Percentiles rank a stretch among this genome's conserved stretches.
phyloP scores from a whole-genome alignment of 1,284 basidiomycete genomes.

The Phenoliferia sp. region DNA sequence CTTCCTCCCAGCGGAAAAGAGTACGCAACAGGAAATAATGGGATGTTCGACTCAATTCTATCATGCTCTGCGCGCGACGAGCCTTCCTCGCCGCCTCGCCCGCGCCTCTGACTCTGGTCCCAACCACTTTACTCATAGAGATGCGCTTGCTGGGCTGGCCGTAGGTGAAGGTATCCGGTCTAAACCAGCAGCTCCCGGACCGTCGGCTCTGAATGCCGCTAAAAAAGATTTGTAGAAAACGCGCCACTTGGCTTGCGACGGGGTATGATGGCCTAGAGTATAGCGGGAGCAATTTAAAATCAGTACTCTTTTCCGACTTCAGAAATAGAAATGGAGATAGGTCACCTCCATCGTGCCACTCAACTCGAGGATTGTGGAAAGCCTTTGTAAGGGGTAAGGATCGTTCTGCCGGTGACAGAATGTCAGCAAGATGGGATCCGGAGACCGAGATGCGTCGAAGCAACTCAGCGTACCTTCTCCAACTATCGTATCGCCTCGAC shows the following conservation, averaged over 20 bases:
- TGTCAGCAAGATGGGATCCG: not conserved
- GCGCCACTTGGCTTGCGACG: slow-evolving; percentile 66
- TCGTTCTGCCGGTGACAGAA: slow-evolving; percentile 48
- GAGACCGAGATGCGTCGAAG: too few species aligned
- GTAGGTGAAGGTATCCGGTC: not conserved
- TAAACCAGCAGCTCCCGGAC: not conserved
- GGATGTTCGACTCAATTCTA: too few species aligned
- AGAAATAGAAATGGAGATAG: slow-evolving; percentile 3
- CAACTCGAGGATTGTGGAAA: slow-evolving; percentile 57
- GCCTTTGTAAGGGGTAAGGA: slow-evolving; percentile 58
- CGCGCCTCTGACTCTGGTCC: too few species aligned
- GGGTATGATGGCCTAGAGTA: slow-evolving; percentile 66
- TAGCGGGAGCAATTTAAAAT: not conserved
- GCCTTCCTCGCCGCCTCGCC: too few species aligned
- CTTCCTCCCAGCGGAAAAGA: too few species aligned
- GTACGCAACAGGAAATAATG: too few species aligned
- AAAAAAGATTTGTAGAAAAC: slow-evolving; percentile 52
- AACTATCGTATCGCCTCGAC: slow-evolving; percentile 74
- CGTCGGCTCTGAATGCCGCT: not conserved
- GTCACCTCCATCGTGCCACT: slow-evolving; percentile 69
- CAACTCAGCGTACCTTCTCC: slow-evolving; percentile 45
- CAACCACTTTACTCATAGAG: too few species aligned
- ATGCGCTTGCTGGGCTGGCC: too few species aligned
- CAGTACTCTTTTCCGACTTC: not conserved
- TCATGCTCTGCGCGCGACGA: too few species aligned